Conservation (phyloP, 2,329 filamentous ascomycete species). For the Cercospora zeina region DNA sequence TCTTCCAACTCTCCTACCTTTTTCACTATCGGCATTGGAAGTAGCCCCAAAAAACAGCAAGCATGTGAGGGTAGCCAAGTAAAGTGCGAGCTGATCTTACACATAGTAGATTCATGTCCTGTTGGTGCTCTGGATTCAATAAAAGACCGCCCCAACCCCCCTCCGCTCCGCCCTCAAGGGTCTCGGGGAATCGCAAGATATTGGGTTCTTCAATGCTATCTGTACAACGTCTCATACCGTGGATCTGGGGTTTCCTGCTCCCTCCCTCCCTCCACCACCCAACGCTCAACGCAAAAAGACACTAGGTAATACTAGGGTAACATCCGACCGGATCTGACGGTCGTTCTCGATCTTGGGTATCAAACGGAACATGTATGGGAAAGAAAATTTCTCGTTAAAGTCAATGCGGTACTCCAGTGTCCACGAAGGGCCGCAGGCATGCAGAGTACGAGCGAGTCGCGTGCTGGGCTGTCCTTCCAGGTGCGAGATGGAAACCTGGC, state of each 20-base stretch:
- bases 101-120: background rate
- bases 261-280: background rate
- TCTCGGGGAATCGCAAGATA: background rate
- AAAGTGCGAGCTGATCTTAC: background rate
- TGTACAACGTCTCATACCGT: background rate
- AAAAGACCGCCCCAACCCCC: background rate
- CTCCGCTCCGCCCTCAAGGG: background rate
- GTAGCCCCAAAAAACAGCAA: background rate
- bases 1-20: background rate
- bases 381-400: background rate
- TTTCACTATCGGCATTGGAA: background rate
- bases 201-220: background rate
- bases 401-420: background rate
- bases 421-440: background rate
- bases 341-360: constrained; percentile 2
- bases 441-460: too few species aligned
- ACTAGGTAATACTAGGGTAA: background rate
- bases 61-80: background rate
- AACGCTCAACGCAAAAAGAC: constrained; percentile 3
- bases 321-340: background rate
- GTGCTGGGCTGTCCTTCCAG: too few species aligned
- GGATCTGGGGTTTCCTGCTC: background rate
- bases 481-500: background rate
- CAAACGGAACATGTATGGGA: background rate
- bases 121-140: background rate